Evolutionary conservation across 352 stramenopile species (phyloP).

Genomic region (Aphanomyces astaci): DNA sequence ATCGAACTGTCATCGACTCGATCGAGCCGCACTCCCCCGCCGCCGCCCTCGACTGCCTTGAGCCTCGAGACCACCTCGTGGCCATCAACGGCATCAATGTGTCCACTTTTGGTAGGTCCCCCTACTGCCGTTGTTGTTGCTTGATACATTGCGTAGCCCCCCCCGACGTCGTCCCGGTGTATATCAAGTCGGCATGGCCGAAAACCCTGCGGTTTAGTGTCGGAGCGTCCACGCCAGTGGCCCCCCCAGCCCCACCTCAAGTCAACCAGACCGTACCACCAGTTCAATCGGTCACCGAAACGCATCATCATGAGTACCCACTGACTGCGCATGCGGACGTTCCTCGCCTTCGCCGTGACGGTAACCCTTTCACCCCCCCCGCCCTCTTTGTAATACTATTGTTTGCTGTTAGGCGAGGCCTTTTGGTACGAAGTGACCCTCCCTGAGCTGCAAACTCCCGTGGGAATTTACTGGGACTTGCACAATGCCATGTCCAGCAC

Average conservation of each 20-base stretch:
- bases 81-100: conserved; percentile 8
- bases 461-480: conserved; percentile 67
- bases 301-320: neutral
- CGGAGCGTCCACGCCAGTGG: neutral
- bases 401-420: neutral
- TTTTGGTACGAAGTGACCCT: conserved; percentile 67
- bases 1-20: neutral
- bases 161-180: neutral
- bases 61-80: conserved; percentile 4
- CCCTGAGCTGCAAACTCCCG: conserved; percentile 34
- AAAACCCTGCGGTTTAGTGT: conserved; percentile 3
- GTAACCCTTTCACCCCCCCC: neutral
- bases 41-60: neutral
- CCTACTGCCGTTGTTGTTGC: neutral
- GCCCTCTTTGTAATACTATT: neutral
- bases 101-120: neutral
- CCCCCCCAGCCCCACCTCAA: neutral
- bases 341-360: neutral
- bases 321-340: neutral
- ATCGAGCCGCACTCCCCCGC: conserved; percentile 11
- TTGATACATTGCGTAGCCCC: neutral
- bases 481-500: conserved; percentile 35
- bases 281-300: neutral
- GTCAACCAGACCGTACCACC: neutral
- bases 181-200: neutral